Evolutionary conservation across 306 rosid species (phyloP).

Genomic region (Trifolium fragiferum): DNA sequence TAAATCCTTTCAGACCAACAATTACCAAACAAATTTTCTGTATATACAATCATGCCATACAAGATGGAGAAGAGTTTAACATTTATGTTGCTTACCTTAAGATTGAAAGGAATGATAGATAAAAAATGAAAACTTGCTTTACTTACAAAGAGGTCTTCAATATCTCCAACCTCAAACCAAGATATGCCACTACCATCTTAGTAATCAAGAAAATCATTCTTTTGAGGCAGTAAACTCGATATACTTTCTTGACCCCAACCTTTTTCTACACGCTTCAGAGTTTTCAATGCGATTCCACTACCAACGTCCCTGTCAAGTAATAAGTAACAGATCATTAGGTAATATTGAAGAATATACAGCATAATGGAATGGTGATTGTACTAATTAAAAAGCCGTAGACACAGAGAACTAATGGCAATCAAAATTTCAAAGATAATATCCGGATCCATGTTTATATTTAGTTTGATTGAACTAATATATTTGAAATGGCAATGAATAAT

Average conservation of each 20-base stretch:
- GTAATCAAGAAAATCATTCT: constrained; percentile 54
- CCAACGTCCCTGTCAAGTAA: constrained; percentile 72
- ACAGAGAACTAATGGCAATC: constrained; percentile 18
- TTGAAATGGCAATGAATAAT: constrained; percentile 25
- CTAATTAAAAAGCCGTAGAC: constrained; percentile 21
- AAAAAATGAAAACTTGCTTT: constrained; percentile 21
- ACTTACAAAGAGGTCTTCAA: constrained; percentile 34
- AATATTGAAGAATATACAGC: constrained; percentile 33
- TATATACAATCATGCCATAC: not conserved
- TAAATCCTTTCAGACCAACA: constrained; percentile 13
- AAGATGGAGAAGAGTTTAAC: constrained; percentile 1
- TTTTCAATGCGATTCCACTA: constrained; percentile 68
- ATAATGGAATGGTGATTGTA: constrained; percentile 1
- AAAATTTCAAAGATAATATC: constrained; percentile 27
- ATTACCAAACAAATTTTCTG: constrained; percentile 13
- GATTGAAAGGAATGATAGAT: constrained; percentile 20
- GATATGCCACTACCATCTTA: constrained; percentile 46
- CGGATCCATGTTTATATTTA: constrained; percentile 27
- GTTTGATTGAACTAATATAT: constrained; percentile 35
- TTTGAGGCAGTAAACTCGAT: constrained; percentile 56
- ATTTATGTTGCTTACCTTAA: constrained; percentile 17
- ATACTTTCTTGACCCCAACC: constrained; percentile 86
- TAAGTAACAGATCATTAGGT: constrained; percentile 32
- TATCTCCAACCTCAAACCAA: constrained; percentile 36
- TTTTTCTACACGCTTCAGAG: constrained; percentile 73